phyloP scores from a whole-genome alignment of 257 asterid genomes.

The Primulina eburnea region DNA sequence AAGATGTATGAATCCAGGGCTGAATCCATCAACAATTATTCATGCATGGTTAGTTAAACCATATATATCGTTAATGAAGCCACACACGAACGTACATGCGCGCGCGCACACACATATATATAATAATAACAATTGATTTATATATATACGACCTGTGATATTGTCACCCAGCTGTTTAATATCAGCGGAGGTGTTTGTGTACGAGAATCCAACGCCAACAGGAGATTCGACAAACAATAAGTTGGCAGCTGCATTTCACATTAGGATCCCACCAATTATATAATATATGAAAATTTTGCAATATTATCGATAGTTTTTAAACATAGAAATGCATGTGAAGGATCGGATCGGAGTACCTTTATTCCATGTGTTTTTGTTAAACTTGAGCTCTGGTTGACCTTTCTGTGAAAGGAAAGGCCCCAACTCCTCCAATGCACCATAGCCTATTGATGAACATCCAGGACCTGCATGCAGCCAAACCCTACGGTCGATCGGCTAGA shows the following conservation, averaged over 20 bases:
- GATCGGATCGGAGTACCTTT: conserved; percentile 51
- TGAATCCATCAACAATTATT: conserved; percentile 18
- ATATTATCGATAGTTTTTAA: too few relatives aligned
- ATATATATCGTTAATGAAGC: too few relatives aligned
- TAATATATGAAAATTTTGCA: not conserved
- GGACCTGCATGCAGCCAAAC: conserved; percentile 49
- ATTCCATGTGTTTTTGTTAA: conserved; percentile 70
- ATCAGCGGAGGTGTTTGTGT: conserved; percentile 72
- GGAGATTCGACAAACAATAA: conserved; percentile 83
- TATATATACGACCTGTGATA: conserved; percentile 42
- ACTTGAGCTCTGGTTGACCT: conserved; percentile 66
- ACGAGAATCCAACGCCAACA: conserved; percentile 89
- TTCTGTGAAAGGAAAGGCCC: conserved; percentile 78
- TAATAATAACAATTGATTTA: too few relatives aligned
- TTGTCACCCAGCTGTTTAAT: conserved; percentile 59
- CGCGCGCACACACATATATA: too few relatives aligned
- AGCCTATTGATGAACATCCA: conserved; percentile 91
- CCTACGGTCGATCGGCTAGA: too few relatives aligned
- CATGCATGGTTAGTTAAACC: too few relatives aligned
- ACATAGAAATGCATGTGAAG: not conserved
- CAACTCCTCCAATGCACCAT: conserved; percentile 74
- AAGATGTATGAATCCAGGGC: conserved; percentile 76
- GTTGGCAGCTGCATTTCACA: conserved; percentile 48
- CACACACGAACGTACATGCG: too few relatives aligned
- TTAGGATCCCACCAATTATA: not conserved